phyloP scores from a whole-genome alignment of 2,329 filamentous ascomycete species.

The Aspergillus sp. region DNA sequence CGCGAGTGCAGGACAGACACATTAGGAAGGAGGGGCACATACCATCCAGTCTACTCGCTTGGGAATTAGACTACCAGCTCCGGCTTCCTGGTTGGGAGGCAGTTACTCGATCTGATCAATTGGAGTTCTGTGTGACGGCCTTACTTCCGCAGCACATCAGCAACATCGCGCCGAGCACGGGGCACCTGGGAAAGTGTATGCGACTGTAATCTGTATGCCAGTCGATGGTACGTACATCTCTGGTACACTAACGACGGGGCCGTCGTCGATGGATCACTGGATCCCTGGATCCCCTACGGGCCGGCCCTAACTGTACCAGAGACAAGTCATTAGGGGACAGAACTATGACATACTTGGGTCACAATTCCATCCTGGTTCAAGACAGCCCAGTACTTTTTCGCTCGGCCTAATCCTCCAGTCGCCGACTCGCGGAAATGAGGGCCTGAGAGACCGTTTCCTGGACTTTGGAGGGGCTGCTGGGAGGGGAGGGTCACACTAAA shows the following conservation, averaged over 20 bases:
- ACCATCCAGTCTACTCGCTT: not conserved
- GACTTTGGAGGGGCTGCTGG: not conserved
- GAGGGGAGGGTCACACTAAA: constrained; percentile 15
- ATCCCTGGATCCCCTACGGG: constrained; percentile 23
- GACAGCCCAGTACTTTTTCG: constrained; percentile 3
- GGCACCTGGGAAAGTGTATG: not conserved
- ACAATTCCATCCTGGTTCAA: not conserved
- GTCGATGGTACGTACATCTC: not conserved
- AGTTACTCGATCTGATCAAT: constrained; percentile 18
- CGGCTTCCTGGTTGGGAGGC: not conserved
- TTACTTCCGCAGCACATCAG: constrained; percentile 21
- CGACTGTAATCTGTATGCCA: not conserved
- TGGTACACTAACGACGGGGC: constrained; percentile 13
- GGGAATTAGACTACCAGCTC: too few relatives aligned
- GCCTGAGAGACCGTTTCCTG: constrained; percentile 3
- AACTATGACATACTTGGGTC: constrained; percentile 7
- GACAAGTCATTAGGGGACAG: constrained; percentile 4
- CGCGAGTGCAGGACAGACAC: not conserved
- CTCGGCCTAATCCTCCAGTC: not conserved
- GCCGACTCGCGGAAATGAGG: not conserved
- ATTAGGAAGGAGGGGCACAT: constrained; percentile 3
- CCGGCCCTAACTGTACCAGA: constrained; percentile 26
- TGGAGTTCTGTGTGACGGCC: constrained; percentile 18
- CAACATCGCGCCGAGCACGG: constrained; percentile 13
- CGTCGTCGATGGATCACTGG: constrained; percentile 20